Conservation (phyloP, 768 basidiomycete genomes). For the Sarcodon sp. region DNA sequence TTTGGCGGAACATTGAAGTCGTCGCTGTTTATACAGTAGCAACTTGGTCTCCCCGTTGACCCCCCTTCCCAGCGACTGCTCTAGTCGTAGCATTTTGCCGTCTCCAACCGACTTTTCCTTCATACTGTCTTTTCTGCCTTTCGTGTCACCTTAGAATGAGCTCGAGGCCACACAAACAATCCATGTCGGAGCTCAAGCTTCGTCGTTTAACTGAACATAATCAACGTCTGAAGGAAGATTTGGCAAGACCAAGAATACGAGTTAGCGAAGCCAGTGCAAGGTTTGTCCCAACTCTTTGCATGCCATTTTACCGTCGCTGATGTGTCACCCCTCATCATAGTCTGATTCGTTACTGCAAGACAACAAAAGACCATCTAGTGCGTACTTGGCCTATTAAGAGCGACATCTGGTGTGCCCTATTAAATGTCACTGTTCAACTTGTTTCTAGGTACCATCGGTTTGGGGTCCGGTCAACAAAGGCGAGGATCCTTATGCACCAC, state of each 20-base stretch:
- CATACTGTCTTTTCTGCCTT: no score
- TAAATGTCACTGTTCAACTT: not conserved
- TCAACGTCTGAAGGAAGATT: slow-evolving; percentile 78
- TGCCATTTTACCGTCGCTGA: not conserved
- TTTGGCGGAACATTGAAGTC: no score
- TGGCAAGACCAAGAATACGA: slow-evolving; percentile 77
- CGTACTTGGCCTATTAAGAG: slow-evolving; percentile 17
- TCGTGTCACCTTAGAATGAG: slow-evolving; percentile 33
- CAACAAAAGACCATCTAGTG: slow-evolving; percentile 83
- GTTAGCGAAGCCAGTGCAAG: slow-evolving; percentile 87
- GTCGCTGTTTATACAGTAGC: no score
- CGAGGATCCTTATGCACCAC: slow-evolving; percentile 89
- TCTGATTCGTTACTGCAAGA: slow-evolving; percentile 88
- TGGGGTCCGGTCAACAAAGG: slow-evolving; percentile 87
- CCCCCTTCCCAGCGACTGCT: no score
- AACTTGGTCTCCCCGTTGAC: no score
- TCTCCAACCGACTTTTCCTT: no score
- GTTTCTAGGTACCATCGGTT: slow-evolving; percentile 70
- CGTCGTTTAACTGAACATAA: slow-evolving; percentile 90
- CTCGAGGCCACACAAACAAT: slow-evolving; percentile 76
- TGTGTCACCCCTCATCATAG: slow-evolving; percentile 25
- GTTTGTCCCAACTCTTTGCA: slow-evolving; percentile 27
- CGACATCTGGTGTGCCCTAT: slow-evolving; percentile 3
- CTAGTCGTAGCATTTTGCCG: no score
- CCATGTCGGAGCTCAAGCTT: slow-evolving; percentile 96